Percentiles rank a stretch among this genome's conserved stretches.
phyloP scores from a whole-genome alignment of 2,329 filamentous ascomycete genomes.

The Cercospora zeae-maydis region DNA sequence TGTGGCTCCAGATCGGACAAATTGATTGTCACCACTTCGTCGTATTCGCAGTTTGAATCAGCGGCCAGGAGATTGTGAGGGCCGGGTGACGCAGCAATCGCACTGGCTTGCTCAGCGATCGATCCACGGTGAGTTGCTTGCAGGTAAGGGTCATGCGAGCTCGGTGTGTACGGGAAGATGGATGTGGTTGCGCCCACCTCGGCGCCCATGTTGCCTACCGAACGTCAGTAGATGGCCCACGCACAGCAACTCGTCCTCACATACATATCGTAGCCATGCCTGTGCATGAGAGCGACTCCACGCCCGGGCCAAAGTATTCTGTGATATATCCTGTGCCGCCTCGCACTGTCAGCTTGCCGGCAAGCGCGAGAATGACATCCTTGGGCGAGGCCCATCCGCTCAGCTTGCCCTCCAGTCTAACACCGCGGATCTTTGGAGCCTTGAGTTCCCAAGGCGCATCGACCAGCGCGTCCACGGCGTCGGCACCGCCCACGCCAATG shows the following conservation, averaged over 20 bases:
- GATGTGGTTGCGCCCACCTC: slow-evolving; percentile 96
- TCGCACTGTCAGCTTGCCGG: slow-evolving; percentile 79
- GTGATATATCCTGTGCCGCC: slow-evolving; percentile 93
- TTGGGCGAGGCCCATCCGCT: slow-evolving; percentile 92
- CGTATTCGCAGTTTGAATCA: slow-evolving; percentile 79
- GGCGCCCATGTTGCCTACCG: slow-evolving; percentile 59
- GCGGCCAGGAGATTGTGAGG: slow-evolving; percentile 67
- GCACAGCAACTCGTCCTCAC: neutral
- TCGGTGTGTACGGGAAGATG: slow-evolving; percentile 85
- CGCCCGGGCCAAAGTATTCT: slow-evolving; percentile 72
- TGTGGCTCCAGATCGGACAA: slow-evolving; percentile 63
- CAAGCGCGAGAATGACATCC: slow-evolving; percentile 87
- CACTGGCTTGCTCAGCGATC: slow-evolving; percentile 64
- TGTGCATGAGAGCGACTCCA: slow-evolving; percentile 83
- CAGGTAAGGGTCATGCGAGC: slow-evolving; percentile 77
- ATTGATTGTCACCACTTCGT: slow-evolving; percentile 86
- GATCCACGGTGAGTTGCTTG: slow-evolving; percentile 72
- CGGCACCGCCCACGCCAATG: slow-evolving; percentile 94
- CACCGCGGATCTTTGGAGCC: slow-evolving; percentile 84
- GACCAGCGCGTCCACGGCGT: slow-evolving; percentile 93
- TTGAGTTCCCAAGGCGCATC: slow-evolving; percentile 97
- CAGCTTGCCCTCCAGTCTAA: slow-evolving; percentile 76
- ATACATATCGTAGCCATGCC: slow-evolving; percentile 79
- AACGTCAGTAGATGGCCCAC: slow-evolving; percentile 57
- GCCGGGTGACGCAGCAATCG: slow-evolving; percentile 56